These are phyloP conservation scores for Scedosporium boydii DNA, from an alignment of 2,329 filamentous ascomycete species.

Conservation along the genomic window DNA sequence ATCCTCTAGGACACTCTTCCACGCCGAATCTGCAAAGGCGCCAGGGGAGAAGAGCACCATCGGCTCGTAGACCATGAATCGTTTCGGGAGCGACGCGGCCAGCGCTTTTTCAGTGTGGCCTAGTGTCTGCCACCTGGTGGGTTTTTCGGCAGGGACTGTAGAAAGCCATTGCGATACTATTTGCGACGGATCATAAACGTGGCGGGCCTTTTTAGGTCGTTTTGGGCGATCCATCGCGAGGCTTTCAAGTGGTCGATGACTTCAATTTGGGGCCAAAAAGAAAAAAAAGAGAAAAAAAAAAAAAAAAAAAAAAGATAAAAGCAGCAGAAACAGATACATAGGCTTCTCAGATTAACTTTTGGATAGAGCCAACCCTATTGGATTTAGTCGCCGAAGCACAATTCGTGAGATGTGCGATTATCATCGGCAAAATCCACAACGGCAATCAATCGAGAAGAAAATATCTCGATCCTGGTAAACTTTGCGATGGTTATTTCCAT, in stretches of 20 bases:
- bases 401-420: no score
- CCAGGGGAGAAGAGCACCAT: slow-evolving; percentile 52
- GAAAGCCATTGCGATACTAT: slow-evolving; percentile 4
- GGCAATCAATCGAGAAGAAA: no score
- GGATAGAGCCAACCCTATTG: no score
- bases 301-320: background rate
- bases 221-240: background rate
- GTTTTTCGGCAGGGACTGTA: background rate
- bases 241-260: background rate
- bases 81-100: slow-evolving; percentile 29
- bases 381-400: no score
- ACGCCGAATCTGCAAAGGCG: slow-evolving; percentile 37
- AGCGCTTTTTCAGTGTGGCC: background rate
- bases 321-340: no score
- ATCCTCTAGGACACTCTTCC: slow-evolving; percentile 26
- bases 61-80: slow-evolving; percentile 52
- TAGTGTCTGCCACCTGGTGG: background rate
- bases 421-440: no score
- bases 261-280: background rate
- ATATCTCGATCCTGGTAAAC: no score
- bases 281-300: background rate
- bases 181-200: background rate
- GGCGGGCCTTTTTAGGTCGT: background rate
- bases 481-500: no score
- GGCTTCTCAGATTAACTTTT: no score